Evolutionary conservation across 306 rosid species (phyloP).

Genomic region (Dryas drummondii): DNA sequence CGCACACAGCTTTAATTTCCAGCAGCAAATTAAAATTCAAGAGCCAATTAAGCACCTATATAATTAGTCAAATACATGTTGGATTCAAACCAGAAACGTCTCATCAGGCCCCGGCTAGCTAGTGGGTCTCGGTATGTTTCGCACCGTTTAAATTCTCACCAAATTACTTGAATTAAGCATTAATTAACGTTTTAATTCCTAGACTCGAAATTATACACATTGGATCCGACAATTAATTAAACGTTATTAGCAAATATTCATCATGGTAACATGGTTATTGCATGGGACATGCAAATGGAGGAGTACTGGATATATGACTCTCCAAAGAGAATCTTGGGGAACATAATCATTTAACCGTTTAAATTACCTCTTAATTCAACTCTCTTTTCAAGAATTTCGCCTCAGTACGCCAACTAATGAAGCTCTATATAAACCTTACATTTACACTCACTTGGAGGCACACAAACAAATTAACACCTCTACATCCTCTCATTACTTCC

Average conservation of each 20-base stretch:
- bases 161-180: neutral
- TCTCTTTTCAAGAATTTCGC: neutral
- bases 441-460: conserved; percentile 29
- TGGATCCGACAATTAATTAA: too few species aligned
- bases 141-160: conserved; percentile 19
- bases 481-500: conserved; percentile 1
- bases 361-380: neutral
- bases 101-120: conserved; percentile 17
- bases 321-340: conserved; percentile 43
- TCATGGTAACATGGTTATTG: conserved; percentile 17
- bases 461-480: neutral
- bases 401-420: neutral
- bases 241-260: too few species aligned
- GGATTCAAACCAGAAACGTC: conserved; percentile 46
- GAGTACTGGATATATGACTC: neutral
- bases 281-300: conserved; percentile 52
- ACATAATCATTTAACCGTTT: conserved; percentile 35
- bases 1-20: neutral
- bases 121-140: conserved; percentile 25
- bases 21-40: conserved; percentile 7
- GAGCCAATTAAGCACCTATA: conserved; percentile 5
- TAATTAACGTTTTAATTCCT: neutral
- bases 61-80: too few species aligned
- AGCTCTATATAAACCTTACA: conserved; percentile 47
- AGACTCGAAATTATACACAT: too few species aligned